Percentiles rank a stretch among this genome's conserved stretches.
Evolutionary conservation across 352 stramenopile genomes (phyloP).

Genomic region (Phytopythium litorale): DNA sequence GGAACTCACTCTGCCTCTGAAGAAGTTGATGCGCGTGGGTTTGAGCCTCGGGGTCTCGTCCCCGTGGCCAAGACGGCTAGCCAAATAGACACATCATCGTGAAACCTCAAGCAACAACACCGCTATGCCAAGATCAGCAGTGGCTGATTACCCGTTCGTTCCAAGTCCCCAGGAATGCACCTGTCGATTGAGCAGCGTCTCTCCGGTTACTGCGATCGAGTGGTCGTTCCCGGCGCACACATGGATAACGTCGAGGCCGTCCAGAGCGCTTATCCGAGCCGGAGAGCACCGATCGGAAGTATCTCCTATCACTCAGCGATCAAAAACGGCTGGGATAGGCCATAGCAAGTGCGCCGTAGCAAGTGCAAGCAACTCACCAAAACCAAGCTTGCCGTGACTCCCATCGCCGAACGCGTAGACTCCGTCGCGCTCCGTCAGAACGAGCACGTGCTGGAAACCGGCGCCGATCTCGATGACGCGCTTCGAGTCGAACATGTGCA

Average conservation of each 20-base stretch:
- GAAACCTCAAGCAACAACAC: not conserved
- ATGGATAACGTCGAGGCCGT: constrained; percentile 50
- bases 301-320: constrained; percentile 28
- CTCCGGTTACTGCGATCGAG: constrained; percentile 57
- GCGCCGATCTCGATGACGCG: constrained; percentile 49
- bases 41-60: constrained; percentile 48
- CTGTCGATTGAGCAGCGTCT: constrained; percentile 65
- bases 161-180: constrained; percentile 79
- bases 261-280: constrained; percentile 32
- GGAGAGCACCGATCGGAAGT: constrained; percentile 31
- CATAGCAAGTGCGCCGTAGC: not conserved
- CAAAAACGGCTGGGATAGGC: not conserved
- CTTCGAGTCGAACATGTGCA: constrained; percentile 55
- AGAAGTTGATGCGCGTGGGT: constrained; percentile 66
- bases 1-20: constrained; percentile 43
- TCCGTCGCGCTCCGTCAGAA: constrained; percentile 66
- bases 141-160: constrained; percentile 53
- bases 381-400: constrained; percentile 53
- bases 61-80: constrained; percentile 63
- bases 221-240: constrained; percentile 66
- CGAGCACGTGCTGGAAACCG: constrained; percentile 57
- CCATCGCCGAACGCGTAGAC: constrained; percentile 69
- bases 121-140: too few species aligned
- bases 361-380: not conserved
- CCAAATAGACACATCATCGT: not conserved